These are phyloP conservation scores for Xerocomellus intermedius DNA, from an alignment of 768 basidiomycete species.

Conservation along the genomic window DNA sequence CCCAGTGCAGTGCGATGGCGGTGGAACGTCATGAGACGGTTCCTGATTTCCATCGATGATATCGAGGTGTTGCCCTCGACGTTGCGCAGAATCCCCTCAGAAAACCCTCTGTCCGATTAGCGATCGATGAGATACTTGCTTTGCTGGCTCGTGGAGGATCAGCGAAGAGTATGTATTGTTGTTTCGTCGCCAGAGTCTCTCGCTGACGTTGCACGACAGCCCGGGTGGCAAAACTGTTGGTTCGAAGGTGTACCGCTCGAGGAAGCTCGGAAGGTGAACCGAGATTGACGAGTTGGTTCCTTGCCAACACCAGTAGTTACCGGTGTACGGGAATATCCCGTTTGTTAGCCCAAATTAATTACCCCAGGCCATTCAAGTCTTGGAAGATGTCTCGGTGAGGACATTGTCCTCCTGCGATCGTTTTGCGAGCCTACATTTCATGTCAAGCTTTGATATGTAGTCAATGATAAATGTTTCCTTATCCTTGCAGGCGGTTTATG, in stretches of 20 bases:
- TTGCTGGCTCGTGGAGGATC: slow-evolving; percentile 22
- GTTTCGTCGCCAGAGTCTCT: rapidly evolving
- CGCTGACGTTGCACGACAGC: slow-evolving; percentile 3
- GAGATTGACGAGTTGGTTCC: slow-evolving; percentile 2
- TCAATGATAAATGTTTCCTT: neutral
- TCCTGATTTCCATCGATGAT: slow-evolving; percentile 13
- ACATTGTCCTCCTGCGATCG: neutral
- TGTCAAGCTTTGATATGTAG: slow-evolving; percentile 36
- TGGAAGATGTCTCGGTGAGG: slow-evolving; percentile 13
- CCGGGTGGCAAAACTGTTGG: slow-evolving; percentile 15
- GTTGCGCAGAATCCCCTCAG: slow-evolving; percentile 7
- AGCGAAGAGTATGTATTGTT: slow-evolving; percentile 15
- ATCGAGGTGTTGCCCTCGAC: slow-evolving; percentile 1
- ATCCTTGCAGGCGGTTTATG: neutral
- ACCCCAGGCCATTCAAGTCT: slow-evolving; percentile 37
- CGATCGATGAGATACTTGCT: slow-evolving; percentile 20
- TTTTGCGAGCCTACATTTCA: slow-evolving; percentile 33
- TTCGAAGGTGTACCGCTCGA: neutral
- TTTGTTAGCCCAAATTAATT: slow-evolving; percentile 35
- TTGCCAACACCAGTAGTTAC: slow-evolving; percentile 16
- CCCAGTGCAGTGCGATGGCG: slow-evolving; percentile 5
- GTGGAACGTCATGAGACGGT: slow-evolving; percentile 15
- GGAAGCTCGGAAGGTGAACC: slow-evolving; percentile 1
- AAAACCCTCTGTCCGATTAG: slow-evolving; percentile 6
- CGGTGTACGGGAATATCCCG: slow-evolving; percentile 26